Evolutionary conservation across 768 basidiomycete species (phyloP), one percentile per base, ranked within the genome.

Genomic region (Russula emetica): DNA sequence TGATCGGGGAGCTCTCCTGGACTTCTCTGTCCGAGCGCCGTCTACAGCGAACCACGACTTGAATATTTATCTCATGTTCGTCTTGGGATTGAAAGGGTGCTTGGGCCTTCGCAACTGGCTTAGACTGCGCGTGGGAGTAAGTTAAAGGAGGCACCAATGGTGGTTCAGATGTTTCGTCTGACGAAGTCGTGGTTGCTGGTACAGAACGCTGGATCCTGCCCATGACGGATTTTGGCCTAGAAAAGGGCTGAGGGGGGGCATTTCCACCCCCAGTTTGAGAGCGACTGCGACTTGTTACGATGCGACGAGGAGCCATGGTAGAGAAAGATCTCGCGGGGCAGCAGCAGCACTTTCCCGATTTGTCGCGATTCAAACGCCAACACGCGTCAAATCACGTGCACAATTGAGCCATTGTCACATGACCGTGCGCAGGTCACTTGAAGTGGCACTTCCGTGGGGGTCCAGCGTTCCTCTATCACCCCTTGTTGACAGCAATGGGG

Each of bases 21-120:
- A 94, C 81, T 74, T 98, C 95, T 62, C 86, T 85, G 60, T 90
- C 84, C 1, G 92, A 94, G 30, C 94, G 87, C 38, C 85, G 85
- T 71, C 96, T 81, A 73, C 91, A 96, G 20, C 96, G 85, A 52
- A 98, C 84, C 11, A 94, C 92, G 20, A 99, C 96, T 74, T 93
- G 89, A 14, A 99, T 98, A 71, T 97, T 92, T 9, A 85, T 85
- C 72, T 90, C 93, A 4, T 78, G 71, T 28, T 83, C 84, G n/a
- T 74, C 76, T 26, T 55, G 55, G 11, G 69, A 53, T n/a, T 59
- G 61, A 34, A 47, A 28, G 14, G 60, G 20, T 6, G 22, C 50
- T 20, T 71, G 53, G 34, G 62, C 47, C 55, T 72, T 74, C 47
- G 68, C 45, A 30, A 69, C 66, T 36, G 71, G 34, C 52, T 40